Evolutionary conservation across 179 eudicot genomes (phyloP).

Genomic region (Sideroxylon spinosum): DNA sequence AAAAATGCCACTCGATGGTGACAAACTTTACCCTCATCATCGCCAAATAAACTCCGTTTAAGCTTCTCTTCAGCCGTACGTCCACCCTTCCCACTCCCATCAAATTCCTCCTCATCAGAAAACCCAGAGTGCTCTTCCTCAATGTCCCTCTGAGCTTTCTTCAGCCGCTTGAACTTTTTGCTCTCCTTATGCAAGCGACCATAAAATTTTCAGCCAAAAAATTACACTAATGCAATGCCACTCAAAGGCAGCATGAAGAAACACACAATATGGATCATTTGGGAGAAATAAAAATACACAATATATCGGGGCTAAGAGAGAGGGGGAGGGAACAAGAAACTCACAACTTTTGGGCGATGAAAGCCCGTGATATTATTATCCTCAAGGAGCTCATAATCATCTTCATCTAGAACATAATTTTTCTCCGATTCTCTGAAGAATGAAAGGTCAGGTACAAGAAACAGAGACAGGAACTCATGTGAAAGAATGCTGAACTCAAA

Average conservation of each 20-base stretch:
- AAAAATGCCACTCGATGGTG: not conserved
- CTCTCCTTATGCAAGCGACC: conserved; percentile 44
- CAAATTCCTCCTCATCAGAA: conserved; percentile 70
- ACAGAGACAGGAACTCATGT: not conserved
- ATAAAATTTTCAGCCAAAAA: not conserved
- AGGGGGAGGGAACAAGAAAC: conserved; percentile 3
- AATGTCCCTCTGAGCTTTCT: conserved; percentile 68
- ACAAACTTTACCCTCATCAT: conserved; percentile 53
- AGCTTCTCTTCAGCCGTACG: conserved; percentile 71
- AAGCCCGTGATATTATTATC: conserved; percentile 59
- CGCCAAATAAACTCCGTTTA: conserved; percentile 64
- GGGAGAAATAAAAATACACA: no score
- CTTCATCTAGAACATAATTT: conserved; percentile 78
- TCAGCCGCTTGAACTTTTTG: conserved; percentile 84
- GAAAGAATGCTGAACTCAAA: not conserved
- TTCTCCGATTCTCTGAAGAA: conserved; percentile 59
- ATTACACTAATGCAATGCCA: not conserved
- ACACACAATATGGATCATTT: no score
- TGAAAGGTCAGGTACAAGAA: not conserved
- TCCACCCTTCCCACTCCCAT: conserved; percentile 51
- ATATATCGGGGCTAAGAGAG: not conserved
- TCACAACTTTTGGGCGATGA: conserved; percentile 65
- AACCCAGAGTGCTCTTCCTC: conserved; percentile 61
- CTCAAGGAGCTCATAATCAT: conserved; percentile 82
- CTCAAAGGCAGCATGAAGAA: not conserved